phyloP scores from a whole-genome alignment of 2,329 filamentous ascomycete genomes.

The Penicillium sp. region DNA sequence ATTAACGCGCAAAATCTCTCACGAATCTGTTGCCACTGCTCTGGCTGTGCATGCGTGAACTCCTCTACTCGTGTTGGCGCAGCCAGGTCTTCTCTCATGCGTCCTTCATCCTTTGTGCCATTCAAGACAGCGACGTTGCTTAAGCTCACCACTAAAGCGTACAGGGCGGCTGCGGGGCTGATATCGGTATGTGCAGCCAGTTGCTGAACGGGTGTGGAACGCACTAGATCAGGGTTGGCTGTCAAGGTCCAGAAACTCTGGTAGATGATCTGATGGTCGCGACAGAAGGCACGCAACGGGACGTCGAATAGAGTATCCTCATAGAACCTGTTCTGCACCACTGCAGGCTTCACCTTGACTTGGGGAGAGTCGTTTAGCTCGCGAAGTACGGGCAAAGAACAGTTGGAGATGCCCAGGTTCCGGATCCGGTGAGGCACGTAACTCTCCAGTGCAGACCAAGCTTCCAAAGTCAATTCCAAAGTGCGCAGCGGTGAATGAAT shows the following conservation, averaged over 20 bases:
- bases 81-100: slow-evolving; percentile 54
- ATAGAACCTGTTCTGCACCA: slow-evolving; percentile 77
- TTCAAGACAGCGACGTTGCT: slow-evolving; percentile 53
- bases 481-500: slow-evolving; percentile 57
- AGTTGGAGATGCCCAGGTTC: slow-evolving; percentile 73
- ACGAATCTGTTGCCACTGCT: slow-evolving; percentile 52
- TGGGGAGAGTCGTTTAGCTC: slow-evolving; percentile 46
- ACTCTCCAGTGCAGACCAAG: slow-evolving; percentile 64
- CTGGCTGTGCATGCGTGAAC: slow-evolving; percentile 48
- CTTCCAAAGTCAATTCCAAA: slow-evolving; percentile 55
- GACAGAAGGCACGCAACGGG: slow-evolving; percentile 57
- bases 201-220: slow-evolving; percentile 46
- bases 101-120: slow-evolving; percentile 53
- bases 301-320: slow-evolving; percentile 58
- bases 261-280: slow-evolving; percentile 53
- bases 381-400: slow-evolving; percentile 57
- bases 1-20: slow-evolving; percentile 47
- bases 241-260: slow-evolving; percentile 63
- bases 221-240: slow-evolving; percentile 54
- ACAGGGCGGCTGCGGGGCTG: slow-evolving; percentile 51
- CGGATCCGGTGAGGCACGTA: slow-evolving; percentile 66
- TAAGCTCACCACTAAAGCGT: slow-evolving; percentile 55
- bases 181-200: slow-evolving; percentile 49
- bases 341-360: slow-evolving; percentile 53
- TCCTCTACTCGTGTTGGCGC: slow-evolving; percentile 42